A percentile compares a stretch with the other conserved stretches of the same genome.
These are phyloP conservation scores for Coniochaeta ligniaria DNA, from an alignment of 2,329 filamentous ascomycete species.

Conservation along the genomic window DNA sequence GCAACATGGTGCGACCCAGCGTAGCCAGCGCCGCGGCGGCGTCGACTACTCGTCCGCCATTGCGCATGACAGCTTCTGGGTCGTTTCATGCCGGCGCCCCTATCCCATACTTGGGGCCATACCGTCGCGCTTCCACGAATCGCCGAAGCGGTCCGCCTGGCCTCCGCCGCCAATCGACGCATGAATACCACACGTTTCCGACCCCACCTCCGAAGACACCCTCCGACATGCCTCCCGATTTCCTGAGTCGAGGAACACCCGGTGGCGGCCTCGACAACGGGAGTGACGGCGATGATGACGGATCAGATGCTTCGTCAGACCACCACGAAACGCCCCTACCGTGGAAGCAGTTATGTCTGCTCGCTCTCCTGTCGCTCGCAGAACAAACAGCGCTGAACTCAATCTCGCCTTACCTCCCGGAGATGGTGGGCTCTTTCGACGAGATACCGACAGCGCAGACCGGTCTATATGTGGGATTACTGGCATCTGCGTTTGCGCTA, in stretches of 20 bases:
- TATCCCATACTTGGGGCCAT: slow-evolving; percentile 28
- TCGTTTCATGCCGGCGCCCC: slow-evolving; percentile 47
- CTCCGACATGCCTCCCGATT: slow-evolving; percentile 30
- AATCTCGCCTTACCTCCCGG: slow-evolving; percentile 88
- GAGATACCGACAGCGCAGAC: slow-evolving; percentile 65
- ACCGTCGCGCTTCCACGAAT: slow-evolving; percentile 8
- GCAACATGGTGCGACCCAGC: slow-evolving; percentile 13
- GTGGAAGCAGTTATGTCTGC: slow-evolving; percentile 69
- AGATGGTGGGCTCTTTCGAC: slow-evolving; percentile 83
- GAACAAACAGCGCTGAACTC: slow-evolving; percentile 97
- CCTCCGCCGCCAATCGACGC: slow-evolving; percentile 31
- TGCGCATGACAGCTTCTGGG: slow-evolving; percentile 27
- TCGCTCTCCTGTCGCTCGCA: slow-evolving; percentile 82
- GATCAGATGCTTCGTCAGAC: slow-evolving; percentile 20
- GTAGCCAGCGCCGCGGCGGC: slow-evolving; percentile 9
- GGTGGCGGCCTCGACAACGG: slow-evolving; percentile 2
- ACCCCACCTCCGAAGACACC: slow-evolving; percentile 64
- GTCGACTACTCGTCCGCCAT: background rate
- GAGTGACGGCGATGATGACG: slow-evolving; percentile 7
- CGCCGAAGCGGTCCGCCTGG: slow-evolving; percentile 13
- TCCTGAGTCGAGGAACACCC: background rate
- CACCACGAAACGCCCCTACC: slow-evolving; percentile 67
- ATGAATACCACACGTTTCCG: slow-evolving; percentile 77
- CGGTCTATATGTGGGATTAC: slow-evolving; percentile 82
- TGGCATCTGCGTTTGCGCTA: slow-evolving; percentile 85